Evolutionary conservation across 129 eudicot species (phyloP).

Genomic region (Deinandra increscens): DNA sequence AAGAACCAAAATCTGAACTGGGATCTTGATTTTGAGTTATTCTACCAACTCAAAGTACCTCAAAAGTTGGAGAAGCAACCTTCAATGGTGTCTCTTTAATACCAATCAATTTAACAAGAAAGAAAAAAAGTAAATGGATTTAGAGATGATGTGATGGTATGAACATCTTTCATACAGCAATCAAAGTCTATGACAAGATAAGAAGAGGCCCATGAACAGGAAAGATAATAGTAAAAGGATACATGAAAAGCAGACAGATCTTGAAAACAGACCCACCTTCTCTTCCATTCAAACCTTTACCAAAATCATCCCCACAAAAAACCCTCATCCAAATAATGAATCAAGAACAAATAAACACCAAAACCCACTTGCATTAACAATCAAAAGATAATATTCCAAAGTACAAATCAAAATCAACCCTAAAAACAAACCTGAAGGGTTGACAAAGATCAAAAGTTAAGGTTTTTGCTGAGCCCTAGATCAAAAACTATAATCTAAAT

Average conservation of each 20-base stretch:
- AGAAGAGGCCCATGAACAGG: slow-evolving; percentile 43
- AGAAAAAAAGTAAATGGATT: slow-evolving; percentile 12
- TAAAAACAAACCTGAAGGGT: slow-evolving; percentile 44
- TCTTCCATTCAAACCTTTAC: slow-evolving; percentile 52
- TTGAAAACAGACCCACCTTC: slow-evolving; percentile 52
- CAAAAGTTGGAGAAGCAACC: not conserved
- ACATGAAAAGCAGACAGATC: slow-evolving; percentile 67
- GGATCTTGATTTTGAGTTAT: slow-evolving; percentile 19
- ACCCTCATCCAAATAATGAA: slow-evolving; percentile 36
- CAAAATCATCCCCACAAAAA: slow-evolving; percentile 53
- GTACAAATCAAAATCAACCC: slow-evolving; percentile 20
- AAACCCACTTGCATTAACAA: slow-evolving; percentile 49
- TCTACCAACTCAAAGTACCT: slow-evolving; percentile 20
- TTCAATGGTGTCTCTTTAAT: not conserved
- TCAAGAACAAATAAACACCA: slow-evolving; percentile 27
- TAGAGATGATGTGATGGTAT: slow-evolving; percentile 32
- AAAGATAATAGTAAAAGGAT: slow-evolving; percentile 30
- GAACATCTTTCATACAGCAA: slow-evolving; percentile 31
- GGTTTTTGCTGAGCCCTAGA: slow-evolving; percentile 43
- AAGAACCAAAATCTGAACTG: slow-evolving; percentile 6
- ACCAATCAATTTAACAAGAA: slow-evolving; percentile 20
- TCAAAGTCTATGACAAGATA: slow-evolving; percentile 47
- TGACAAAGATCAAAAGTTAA: slow-evolving; percentile 55
- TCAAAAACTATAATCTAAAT: slow-evolving; percentile 20
- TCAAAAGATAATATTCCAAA: slow-evolving; percentile 36